Evolutionary conservation across 2,329 filamentous ascomycete genomes (phyloP), one percentile per base, ranked within the genome.

Genomic region (Venturia oleaginea): DNA sequence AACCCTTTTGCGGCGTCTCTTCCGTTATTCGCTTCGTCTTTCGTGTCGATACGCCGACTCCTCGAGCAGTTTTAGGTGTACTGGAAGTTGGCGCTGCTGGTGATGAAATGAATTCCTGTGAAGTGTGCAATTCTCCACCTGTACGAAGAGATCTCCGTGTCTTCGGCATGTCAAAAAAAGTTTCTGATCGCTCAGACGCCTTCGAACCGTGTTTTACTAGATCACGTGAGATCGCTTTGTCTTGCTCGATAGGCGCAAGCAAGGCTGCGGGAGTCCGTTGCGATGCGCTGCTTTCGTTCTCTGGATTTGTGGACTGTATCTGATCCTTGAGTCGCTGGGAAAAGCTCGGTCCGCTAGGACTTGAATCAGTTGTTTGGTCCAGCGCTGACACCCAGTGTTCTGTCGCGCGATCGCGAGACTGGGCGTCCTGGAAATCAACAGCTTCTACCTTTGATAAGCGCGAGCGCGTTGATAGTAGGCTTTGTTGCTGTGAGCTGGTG

Each of bases 141-240:
- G 40, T 57, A 7, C 62, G 62, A 32, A 40, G 34, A n/a, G 62
- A 63, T 17, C 62, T 46, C 27, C 62, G 62, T 57, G 62, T 63
- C 34, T 51, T 48, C 13, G 62, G 62, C 62, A 63, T 63, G 22
- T 42, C 43, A 19, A 62, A 48, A 34, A 42, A 51, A 48, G 27
- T 57, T 57, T 51, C 60, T 46, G 60, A 32, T 48, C 43, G 60
- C 38, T 27, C 40, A 32, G 60, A 48, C 30, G 11, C 38, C 24
- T 48, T 42, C 17, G 60, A 62, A 13, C 7, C 43, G 5, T 22
- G 37, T 11, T 43, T 63, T 38, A 42, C 48, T 17, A 37, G 34
- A 57, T 63, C 62, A 37, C 43, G 60, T 46, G 60, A 51, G n/a
- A 46, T 30, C 34, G 43, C 22, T 42, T 63, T 38, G 4, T 32